Evolutionary conservation across 305 asterid genomes (phyloP), one percentile per base, ranked within the genome.

Genomic region (Striga hermonthica): DNA sequence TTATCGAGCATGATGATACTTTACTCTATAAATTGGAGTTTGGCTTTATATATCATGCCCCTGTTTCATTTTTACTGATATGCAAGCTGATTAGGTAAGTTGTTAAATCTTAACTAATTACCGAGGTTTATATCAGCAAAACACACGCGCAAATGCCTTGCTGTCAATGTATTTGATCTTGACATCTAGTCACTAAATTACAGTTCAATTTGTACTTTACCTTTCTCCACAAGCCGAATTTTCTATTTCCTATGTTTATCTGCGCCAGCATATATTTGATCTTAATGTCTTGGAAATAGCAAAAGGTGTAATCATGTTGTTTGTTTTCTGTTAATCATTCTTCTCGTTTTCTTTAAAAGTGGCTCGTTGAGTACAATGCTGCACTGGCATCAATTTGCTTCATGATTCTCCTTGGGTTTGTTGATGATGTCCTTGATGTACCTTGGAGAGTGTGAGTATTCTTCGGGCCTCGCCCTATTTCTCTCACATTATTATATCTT

Each of bases 281-380:
- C 8, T 54, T 67, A 63, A 47, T 37, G 11, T 12, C 45, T 39
- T 3, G 4, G 61, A 53, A 45, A 57, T 40, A 39, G 41, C 45
- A 44, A 65, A 70, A 70, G 34, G 10, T 67, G 35, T 74, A 40
- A 75, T 50, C 6, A 65, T 22, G 31, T 22, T 22, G 31, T 22
- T 22, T 0, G 31, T 22, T 22, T 22, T 22, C 31, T 22, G 2
- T 22, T 22, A 22, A 22, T 22, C 31, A 22, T 66, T 62, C 6
- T 4, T 6, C 47, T 6, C 70, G 52, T 57, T 58, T 54, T 37
- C 53, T 59, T 16, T 50, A 5, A 54, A 70, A 93, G 99, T 93
- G 99, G 99, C 95, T 90, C 40, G 97, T 93, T 35, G 99, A 90
- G 66, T 91, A 91, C 86, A 91, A 91, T 80, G 99, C 99, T 13